Conservation (phyloP, 495 filamentous ascomycete genomes). For the Aspergillus mulundensis region DNA sequence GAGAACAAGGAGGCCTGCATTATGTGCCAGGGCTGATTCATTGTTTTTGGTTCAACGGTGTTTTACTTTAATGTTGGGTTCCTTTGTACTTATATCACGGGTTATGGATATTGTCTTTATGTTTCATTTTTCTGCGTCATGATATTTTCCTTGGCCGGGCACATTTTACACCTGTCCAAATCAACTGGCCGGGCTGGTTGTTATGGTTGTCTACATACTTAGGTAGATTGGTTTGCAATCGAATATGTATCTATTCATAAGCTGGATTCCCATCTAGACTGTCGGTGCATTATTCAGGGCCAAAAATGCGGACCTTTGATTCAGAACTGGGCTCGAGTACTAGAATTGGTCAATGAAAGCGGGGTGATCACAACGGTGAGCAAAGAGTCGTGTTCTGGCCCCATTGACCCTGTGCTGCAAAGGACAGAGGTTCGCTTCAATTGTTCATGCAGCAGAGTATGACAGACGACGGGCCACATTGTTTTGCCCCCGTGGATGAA, state of each 20-base stretch:
- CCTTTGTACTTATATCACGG: constrained; percentile 40
- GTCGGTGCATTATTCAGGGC: not conserved
- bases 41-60: constrained; percentile 7
- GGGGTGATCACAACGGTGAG: not conserved
- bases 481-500: not conserved
- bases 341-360: not conserved
- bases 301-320: not conserved
- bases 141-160: constrained; percentile 7
- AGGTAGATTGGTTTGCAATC: constrained; percentile 10
- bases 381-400: not conserved
- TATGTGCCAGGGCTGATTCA: constrained; percentile 77
- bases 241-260: not conserved
- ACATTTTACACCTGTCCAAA: constrained; percentile 1
- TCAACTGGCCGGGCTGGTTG: constrained; percentile 6
- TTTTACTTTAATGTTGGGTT: constrained; percentile 17
- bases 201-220: constrained; percentile 8
- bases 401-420: not conserved
- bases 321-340: not conserved
- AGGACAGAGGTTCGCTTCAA: not conserved
- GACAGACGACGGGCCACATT: not conserved
- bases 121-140: constrained; percentile 18
- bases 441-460: constrained; percentile 2
- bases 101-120: constrained; percentile 32
- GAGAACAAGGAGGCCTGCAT: constrained; percentile 85
- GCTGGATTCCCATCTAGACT: not conserved